A percentile compares a stretch with the other conserved stretches of the same genome.
Conservation (phyloP, 352 stramenopile genomes). For the Globisporangium carolinianum region DNA sequence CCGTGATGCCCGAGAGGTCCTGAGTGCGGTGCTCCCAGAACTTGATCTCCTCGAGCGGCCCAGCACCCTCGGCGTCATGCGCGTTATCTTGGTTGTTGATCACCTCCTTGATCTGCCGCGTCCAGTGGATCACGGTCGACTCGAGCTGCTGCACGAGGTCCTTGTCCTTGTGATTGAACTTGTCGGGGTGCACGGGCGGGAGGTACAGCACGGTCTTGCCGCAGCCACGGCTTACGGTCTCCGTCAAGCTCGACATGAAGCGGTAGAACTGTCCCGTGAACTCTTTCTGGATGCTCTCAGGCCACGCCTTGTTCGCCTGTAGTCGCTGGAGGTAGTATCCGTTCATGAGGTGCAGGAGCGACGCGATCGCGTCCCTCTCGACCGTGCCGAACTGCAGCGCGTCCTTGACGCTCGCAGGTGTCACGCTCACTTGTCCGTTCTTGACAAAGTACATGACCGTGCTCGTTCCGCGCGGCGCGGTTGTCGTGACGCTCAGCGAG, state of each 20-base stretch:
- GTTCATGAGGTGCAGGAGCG: conserved; percentile 81
- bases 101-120: conserved; percentile 95
- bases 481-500: conserved; percentile 43
- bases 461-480: conserved; percentile 34
- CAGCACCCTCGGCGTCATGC: conserved; percentile 85
- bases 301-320: conserved; percentile 80
- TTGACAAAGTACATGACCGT: conserved; percentile 88
- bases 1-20: conserved; percentile 91
- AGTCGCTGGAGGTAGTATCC: conserved; percentile 78
- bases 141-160: conserved; percentile 95
- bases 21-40: conserved; percentile 92
- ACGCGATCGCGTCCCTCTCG: conserved; percentile 68
- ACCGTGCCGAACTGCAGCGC: conserved; percentile 75
- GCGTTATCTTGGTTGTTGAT: conserved; percentile 94
- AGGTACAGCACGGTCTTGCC: conserved; percentile 94
- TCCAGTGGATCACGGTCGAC: conserved; percentile 96
- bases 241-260: conserved; percentile 94
- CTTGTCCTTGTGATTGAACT: conserved; percentile 90
- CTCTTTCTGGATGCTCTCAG: conserved; percentile 92
- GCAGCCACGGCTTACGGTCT: conserved; percentile 86
- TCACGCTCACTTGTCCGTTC: conserved; percentile 67
- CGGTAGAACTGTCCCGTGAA: conserved; percentile 92
- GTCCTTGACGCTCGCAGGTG: conserved; percentile 45
- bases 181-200: conserved; percentile 69
- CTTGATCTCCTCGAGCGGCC: conserved; percentile 93